These are phyloP conservation scores for Schizochytrium sp. DNA, from an alignment of 108 stramenopile species.

Conservation along the genomic window DNA sequence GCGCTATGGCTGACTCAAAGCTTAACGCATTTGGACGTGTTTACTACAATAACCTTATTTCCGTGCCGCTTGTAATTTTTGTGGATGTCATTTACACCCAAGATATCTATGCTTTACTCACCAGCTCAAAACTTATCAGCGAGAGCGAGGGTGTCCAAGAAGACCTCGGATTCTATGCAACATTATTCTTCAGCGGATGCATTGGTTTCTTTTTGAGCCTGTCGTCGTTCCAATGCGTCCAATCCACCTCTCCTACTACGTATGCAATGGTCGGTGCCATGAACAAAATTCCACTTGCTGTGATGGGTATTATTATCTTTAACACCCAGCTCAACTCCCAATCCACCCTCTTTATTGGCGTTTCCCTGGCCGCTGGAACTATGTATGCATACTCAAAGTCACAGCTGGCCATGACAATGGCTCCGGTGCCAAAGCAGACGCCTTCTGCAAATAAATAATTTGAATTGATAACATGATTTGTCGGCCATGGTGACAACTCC, in stretches of 20 bases:
- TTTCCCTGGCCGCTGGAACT: slow-evolving; percentile 92
- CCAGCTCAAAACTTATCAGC: not conserved
- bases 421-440: too few species aligned
- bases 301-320: slow-evolving; percentile 90
- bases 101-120: not conserved
- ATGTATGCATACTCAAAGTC: slow-evolving; percentile 93
- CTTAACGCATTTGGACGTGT: slow-evolving; percentile 96
- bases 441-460: too few species aligned
- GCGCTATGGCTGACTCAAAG: slow-evolving; percentile 89
- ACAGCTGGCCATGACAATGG: not conserved
- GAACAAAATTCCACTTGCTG: slow-evolving; percentile 93
- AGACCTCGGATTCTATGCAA: not conserved
- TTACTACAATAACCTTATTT: slow-evolving; percentile 97
- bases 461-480: too few species aligned
- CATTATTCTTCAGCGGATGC: slow-evolving; percentile 18
- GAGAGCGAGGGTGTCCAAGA: too few species aligned
- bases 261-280: slow-evolving; percentile 95
- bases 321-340: slow-evolving; percentile 81
- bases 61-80: slow-evolving; percentile 82
- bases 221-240: slow-evolving; percentile 52
- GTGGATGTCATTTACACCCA: slow-evolving; percentile 74
- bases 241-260: slow-evolving; percentile 48
- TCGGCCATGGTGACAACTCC: too few species aligned
- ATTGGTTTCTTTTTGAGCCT: slow-evolving; percentile 55
- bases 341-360: slow-evolving; percentile 84